phyloP scores from a whole-genome alignment of 345 rosid genomes.

The Erysimum cheiranthoides region DNA sequence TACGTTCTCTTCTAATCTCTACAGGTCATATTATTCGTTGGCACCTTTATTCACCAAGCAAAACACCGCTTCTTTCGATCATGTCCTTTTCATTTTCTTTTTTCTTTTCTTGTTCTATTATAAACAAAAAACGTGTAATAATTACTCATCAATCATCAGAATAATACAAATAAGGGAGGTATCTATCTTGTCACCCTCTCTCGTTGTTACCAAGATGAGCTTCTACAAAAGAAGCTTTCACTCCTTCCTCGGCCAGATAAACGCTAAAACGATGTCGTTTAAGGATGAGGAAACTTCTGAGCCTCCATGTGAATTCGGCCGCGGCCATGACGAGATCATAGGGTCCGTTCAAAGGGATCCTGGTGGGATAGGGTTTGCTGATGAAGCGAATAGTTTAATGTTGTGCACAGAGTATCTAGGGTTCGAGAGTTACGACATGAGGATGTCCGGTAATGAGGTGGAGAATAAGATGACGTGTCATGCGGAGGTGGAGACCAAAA shows the following conservation, averaged over 20 bases:
- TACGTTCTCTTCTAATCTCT: slow-evolving; percentile 38
- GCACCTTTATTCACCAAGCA: slow-evolving; percentile 32
- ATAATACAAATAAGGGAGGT: background rate
- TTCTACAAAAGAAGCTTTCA: slow-evolving; percentile 60
- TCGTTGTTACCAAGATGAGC: slow-evolving; percentile 49
- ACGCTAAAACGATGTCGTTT: slow-evolving; percentile 17
- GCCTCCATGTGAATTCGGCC: slow-evolving; percentile 37
- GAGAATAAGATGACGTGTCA: background rate
- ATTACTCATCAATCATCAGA: slow-evolving; percentile 32
- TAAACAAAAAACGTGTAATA: background rate
- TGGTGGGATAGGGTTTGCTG: slow-evolving; percentile 50
- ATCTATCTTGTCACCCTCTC: background rate
- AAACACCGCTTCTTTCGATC: slow-evolving; percentile 23
- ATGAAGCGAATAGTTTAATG: slow-evolving; percentile 62
- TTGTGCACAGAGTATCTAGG: slow-evolving; percentile 90
- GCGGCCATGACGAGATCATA: background rate
- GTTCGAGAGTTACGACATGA: slow-evolving; percentile 79
- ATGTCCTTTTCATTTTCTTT: background rate
- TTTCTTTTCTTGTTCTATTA: background rate
- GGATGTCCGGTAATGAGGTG: slow-evolving; percentile 48
- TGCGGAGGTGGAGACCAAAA: background rate
- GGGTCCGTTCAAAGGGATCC: slow-evolving; percentile 41
- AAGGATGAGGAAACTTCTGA: background rate
- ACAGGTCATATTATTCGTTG: slow-evolving; percentile 29
- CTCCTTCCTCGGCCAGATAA: slow-evolving; percentile 48